A percentile compares a stretch with the other conserved stretches of the same genome.
Conservation (phyloP, 495 filamentous ascomycete genomes). For the Trichoderma reesei region DNA sequence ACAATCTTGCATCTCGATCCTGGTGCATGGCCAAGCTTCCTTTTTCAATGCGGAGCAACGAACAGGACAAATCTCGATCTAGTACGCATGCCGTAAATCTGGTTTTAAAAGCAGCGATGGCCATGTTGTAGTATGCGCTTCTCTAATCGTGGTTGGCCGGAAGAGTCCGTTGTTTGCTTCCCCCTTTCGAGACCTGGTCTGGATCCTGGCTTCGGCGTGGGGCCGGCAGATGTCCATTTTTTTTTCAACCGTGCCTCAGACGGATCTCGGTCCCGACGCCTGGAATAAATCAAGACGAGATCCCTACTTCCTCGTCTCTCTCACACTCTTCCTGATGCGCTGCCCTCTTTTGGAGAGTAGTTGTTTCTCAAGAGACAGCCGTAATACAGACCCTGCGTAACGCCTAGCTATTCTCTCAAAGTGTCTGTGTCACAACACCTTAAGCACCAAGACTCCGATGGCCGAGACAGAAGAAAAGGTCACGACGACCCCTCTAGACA, state of each 20-base stretch:
- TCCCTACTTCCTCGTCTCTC: not conserved
- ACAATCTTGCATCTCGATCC: not conserved
- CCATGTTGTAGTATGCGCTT: not conserved
- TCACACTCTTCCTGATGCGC: not conserved
- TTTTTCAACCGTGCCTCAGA: not conserved
- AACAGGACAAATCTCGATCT: not conserved
- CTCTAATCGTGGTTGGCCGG: not conserved
- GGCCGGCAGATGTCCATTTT: constrained; percentile 1
- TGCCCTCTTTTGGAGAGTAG: not conserved
- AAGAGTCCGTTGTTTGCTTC: not conserved
- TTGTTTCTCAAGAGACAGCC: too few species aligned
- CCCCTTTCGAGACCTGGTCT: not conserved
- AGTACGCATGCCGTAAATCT: too few species aligned
- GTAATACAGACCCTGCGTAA: too few species aligned
- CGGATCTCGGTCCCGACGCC: not conserved
- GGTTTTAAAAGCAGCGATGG: not conserved
- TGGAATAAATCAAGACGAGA: not conserved
- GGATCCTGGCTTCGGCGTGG: constrained; percentile 5
- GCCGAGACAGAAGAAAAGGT: not conserved
- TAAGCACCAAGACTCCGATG: not conserved
- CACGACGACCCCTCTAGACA: not conserved
- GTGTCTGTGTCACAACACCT: too few species aligned
- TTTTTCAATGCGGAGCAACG: not conserved
- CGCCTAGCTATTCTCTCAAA: too few species aligned
- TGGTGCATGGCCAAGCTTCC: not conserved